Percentiles rank a stretch among this genome's conserved stretches.
Conservation (phyloP, 176 grass and related monocot species). For the Urochloa ruziziensis region DNA sequence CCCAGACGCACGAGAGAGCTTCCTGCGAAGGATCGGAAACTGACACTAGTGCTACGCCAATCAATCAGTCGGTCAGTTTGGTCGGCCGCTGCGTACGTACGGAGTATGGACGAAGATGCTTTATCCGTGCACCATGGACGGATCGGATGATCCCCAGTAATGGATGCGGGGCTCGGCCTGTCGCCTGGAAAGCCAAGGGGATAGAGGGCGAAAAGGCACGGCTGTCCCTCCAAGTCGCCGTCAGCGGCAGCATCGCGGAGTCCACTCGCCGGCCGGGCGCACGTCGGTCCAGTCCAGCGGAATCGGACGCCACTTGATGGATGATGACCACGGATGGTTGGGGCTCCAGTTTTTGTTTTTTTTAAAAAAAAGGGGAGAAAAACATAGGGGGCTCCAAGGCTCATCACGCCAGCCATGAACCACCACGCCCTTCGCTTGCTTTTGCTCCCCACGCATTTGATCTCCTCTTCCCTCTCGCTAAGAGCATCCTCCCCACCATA, state of each 20-base stretch:
- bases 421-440: too few relatives aligned
- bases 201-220: neutral
- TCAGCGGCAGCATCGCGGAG: neutral
- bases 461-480: too few relatives aligned
- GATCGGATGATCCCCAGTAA: neutral
- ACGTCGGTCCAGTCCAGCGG: too few relatives aligned
- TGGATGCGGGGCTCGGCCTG: neutral
- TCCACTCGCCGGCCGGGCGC: neutral
- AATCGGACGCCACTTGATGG: too few relatives aligned
- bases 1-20: too few relatives aligned
- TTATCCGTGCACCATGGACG: neutral
- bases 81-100: neutral
- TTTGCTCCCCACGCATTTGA: too few relatives aligned
- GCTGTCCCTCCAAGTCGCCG: constrained; percentile 3
- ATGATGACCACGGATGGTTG: too few relatives aligned
- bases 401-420: too few relatives aligned
- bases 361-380: too few relatives aligned
- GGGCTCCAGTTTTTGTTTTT: too few relatives aligned
- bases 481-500: too few relatives aligned
- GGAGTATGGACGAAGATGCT: neutral
- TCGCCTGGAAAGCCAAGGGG: neutral
- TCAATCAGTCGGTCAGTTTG: neutral
- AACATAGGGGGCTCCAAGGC: too few relatives aligned
- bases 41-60: neutral
- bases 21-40: neutral